Percentiles rank a stretch among this genome's conserved stretches.
These are phyloP conservation scores for Setomelanomma holmii DNA, from an alignment of 2,329 filamentous ascomycete genomes.

Conservation along the genomic window DNA sequence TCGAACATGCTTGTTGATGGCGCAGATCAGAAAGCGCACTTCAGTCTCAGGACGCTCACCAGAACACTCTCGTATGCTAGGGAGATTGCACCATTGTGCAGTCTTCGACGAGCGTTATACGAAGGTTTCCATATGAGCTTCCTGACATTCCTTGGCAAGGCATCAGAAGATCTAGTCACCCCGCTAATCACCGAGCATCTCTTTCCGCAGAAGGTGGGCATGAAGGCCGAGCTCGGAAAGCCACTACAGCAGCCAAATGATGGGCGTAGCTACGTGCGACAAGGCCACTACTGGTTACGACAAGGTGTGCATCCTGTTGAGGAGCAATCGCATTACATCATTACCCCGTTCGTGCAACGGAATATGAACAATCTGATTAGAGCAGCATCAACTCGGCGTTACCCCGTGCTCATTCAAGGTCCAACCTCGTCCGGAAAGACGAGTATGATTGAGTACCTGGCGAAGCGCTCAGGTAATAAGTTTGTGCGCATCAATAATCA, in stretches of 20 bases:
- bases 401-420: slow-evolving; percentile 93
- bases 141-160: slow-evolving; percentile 81
- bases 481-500: slow-evolving; percentile 99
- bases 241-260: slow-evolving; percentile 79
- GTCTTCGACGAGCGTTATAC: slow-evolving; percentile 82
- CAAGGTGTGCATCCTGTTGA: slow-evolving; percentile 72
- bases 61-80: slow-evolving; percentile 87
- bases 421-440: slow-evolving; percentile 98
- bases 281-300: slow-evolving; percentile 90
- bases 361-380: slow-evolving; percentile 95
- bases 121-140: slow-evolving; percentile 99
- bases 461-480: slow-evolving; percentile 94
- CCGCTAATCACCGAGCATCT: slow-evolving; percentile 84
- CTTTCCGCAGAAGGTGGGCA: slow-evolving; percentile 72
- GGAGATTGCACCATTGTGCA: slow-evolving; percentile 83
- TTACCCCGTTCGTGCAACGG: slow-evolving; percentile 91
- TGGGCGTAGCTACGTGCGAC: slow-evolving; percentile 78
- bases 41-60: slow-evolving; percentile 92
- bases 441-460: slow-evolving; percentile 98
- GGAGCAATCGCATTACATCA: slow-evolving; percentile 88
- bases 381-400: slow-evolving; percentile 88
- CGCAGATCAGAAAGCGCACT: slow-evolving; percentile 94
- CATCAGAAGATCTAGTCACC: slow-evolving; percentile 79
- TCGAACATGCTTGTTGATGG: slow-evolving; percentile 90
- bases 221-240: slow-evolving; percentile 77